These are phyloP conservation scores for Teratosphaeria pseudoeucalypti DNA, from an alignment of 2,329 filamentous ascomycete genomes.

Conservation along the genomic window DNA sequence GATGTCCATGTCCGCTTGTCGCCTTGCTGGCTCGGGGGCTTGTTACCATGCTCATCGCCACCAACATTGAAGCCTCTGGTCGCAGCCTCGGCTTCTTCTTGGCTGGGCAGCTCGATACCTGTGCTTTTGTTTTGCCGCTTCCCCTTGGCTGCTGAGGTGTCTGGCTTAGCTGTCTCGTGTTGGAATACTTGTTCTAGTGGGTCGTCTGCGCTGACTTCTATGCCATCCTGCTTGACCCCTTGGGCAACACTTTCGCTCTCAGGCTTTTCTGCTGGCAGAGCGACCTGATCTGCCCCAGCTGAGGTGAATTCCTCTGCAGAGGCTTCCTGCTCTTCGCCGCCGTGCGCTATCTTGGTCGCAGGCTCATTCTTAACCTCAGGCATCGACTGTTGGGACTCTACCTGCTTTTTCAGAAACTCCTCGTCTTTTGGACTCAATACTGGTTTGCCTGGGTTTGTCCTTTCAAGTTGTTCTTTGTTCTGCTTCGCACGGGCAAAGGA, in stretches of 20 bases:
- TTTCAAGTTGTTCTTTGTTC: conserved; percentile 26
- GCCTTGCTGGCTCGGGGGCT: conserved; percentile 19
- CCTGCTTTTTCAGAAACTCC: conserved; percentile 38
- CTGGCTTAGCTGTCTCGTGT: conserved; percentile 14
- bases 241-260: conserved; percentile 25
- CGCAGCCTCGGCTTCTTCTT: conserved; percentile 26
- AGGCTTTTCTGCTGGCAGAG: conserved; percentile 20
- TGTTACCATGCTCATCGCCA: conserved; percentile 6
- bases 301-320: neutral
- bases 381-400: conserved; percentile 15
- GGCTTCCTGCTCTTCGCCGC: conserved; percentile 2
- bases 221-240: conserved; percentile 3
- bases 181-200: conserved; percentile 10
- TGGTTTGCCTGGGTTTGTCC: conserved; percentile 27
- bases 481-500: conserved; percentile 27
- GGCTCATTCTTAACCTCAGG: conserved; percentile 8
- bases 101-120: conserved; percentile 23
- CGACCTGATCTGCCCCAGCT: conserved; percentile 15
- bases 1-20: conserved; percentile 28
- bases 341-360: conserved; percentile 13
- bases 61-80: conserved; percentile 17
- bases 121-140: conserved; percentile 22
- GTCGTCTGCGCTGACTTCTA: conserved; percentile 18
- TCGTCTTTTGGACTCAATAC: conserved; percentile 54
- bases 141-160: conserved; percentile 9